Percentiles rank a stretch among this genome's conserved stretches.
Conservation (phyloP, 352 stramenopile genomes). For the Hyphochytrium catenoides region DNA sequence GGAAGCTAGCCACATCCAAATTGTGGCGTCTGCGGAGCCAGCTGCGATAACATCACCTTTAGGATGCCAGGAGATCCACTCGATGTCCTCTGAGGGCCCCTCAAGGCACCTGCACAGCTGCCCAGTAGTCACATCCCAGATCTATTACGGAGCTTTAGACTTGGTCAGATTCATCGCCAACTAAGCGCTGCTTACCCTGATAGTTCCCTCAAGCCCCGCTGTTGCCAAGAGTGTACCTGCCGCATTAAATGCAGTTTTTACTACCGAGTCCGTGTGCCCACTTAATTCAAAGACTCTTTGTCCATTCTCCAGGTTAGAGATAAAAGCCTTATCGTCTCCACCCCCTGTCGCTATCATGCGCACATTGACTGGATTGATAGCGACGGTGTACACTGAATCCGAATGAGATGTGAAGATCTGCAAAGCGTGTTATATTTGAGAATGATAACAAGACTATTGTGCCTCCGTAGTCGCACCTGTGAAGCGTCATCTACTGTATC, state of each 20-base stretch:
- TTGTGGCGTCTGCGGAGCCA: slow-evolving; percentile 54
- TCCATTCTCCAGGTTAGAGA: slow-evolving; percentile 59
- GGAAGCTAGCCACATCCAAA: slow-evolving; percentile 79
- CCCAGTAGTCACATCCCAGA: slow-evolving; percentile 65
- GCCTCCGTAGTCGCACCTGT: too few species aligned
- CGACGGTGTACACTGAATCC: slow-evolving; percentile 47
- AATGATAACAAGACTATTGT: too few species aligned
- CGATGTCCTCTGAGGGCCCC: slow-evolving; percentile 61
- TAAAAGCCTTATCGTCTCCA: slow-evolving; percentile 48
- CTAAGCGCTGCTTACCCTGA: too few species aligned
- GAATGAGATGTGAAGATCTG: slow-evolving; percentile 49
- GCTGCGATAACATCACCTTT: slow-evolving; percentile 60
- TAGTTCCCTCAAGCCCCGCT: slow-evolving; percentile 49
- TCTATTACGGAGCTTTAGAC: too few species aligned
- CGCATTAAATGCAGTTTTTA: slow-evolving; percentile 55
- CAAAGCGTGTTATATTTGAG: too few species aligned
- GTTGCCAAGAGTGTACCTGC: slow-evolving; percentile 61
- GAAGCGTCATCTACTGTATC: too few species aligned
- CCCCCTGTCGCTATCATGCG: slow-evolving; percentile 51
- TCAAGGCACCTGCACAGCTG: slow-evolving; percentile 48
- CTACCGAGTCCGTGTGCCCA: slow-evolving; percentile 53
- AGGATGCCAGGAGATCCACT: slow-evolving; percentile 71
- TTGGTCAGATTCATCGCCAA: too few species aligned
- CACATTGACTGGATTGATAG: slow-evolving; percentile 44
- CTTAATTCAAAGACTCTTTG: slow-evolving; percentile 39